Evolutionary conservation across 176 grass and related monocot species (phyloP).

Genomic region (Puccinellia tenuiflora): DNA sequence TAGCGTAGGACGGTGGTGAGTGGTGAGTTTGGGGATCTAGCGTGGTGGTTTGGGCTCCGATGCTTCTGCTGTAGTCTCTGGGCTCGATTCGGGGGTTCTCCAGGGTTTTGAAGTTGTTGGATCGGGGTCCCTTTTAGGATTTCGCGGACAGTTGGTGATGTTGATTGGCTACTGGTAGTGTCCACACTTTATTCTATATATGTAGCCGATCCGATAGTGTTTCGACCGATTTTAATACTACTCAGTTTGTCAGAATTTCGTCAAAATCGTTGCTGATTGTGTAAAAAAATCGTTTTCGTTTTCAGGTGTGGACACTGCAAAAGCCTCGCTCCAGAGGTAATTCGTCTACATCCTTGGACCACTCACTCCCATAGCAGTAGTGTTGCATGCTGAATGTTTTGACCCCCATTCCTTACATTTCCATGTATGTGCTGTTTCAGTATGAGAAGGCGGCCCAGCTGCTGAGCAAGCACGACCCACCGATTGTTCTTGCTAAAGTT

Average conservation of each 20-base stretch:
- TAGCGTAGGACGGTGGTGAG: too few relatives aligned
- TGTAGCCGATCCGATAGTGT: background rate
- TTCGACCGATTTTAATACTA: background rate
- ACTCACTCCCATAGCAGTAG: background rate
- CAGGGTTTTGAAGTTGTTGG: background rate
- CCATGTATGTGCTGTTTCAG: slow-evolving; percentile 29
- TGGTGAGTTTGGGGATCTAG: background rate
- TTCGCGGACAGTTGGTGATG: background rate
- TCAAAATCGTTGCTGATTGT: background rate
- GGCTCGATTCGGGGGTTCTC: background rate
- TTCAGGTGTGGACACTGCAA: slow-evolving; percentile 96
- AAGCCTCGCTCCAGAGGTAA: slow-evolving; percentile 83
- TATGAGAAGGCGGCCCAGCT: slow-evolving; percentile 84
- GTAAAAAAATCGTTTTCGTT: background rate
- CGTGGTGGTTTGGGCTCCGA: background rate
- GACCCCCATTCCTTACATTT: background rate
- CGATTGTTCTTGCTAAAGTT: slow-evolving; percentile 83
- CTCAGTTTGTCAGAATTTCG: background rate
- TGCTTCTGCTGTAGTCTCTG: background rate
- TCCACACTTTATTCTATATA: background rate
- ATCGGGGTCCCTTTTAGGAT: background rate
- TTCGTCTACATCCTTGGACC: background rate
- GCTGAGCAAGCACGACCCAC: slow-evolving; percentile 69
- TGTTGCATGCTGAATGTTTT: background rate
- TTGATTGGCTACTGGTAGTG: background rate